These are phyloP conservation scores for Epichloe baconii DNA, from an alignment of 2,329 filamentous ascomycete genomes.

Conservation along the genomic window DNA sequence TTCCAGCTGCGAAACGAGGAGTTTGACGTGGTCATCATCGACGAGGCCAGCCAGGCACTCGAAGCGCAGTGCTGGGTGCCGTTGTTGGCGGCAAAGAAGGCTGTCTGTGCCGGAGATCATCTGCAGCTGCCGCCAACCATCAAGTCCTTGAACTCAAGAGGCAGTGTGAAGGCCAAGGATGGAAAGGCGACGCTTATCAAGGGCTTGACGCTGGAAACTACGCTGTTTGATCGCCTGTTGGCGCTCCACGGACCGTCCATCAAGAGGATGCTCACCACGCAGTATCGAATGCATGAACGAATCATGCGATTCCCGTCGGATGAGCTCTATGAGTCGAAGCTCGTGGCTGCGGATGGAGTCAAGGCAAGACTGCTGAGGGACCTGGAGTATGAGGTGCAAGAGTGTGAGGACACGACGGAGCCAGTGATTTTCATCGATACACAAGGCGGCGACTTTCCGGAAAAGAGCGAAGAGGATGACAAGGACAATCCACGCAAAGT, in stretches of 20 bases:
- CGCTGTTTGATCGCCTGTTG: constrained; percentile 81
- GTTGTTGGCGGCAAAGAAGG: constrained; percentile 65
- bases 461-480: constrained; percentile 65
- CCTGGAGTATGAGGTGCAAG: constrained; percentile 62
- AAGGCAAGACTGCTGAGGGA: constrained; percentile 62
- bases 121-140: constrained; percentile 89
- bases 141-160: constrained; percentile 56
- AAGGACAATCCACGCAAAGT: constrained; percentile 30
- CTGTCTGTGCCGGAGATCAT: constrained; percentile 87
- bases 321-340: constrained; percentile 69
- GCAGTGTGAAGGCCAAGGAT: constrained; percentile 25
- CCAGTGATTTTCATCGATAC: constrained; percentile 92
- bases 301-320: constrained; percentile 94
- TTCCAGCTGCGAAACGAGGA: constrained; percentile 64
- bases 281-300: constrained; percentile 94
- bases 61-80: constrained; percentile 98
- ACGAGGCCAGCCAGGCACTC: constrained; percentile 89
- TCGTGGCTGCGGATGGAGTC: constrained; percentile 71
- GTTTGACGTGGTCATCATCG: constrained; percentile 91
- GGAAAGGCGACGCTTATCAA: constrained; percentile 26
- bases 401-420: constrained; percentile 76
- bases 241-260: constrained; percentile 67
- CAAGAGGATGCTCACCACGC: constrained; percentile 90
- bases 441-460: constrained; percentile 83
- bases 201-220: constrained; percentile 63